Evolutionary conservation across 495 filamentous ascomycete species (phyloP).

Genomic region (Podospora comata): DNA sequence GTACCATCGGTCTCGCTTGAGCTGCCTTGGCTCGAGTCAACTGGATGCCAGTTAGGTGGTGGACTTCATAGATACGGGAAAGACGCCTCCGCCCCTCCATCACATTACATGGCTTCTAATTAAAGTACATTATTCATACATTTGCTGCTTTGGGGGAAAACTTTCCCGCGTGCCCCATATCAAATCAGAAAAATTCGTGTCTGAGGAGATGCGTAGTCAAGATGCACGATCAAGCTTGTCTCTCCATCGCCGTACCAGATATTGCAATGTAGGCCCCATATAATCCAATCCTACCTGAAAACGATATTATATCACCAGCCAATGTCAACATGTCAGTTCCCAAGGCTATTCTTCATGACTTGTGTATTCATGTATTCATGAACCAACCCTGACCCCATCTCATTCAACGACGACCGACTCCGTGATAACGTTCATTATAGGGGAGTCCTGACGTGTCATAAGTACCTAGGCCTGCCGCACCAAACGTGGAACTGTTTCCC

Average conservation of each 20-base stretch:
- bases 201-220: too few relatives aligned
- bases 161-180: too few relatives aligned
- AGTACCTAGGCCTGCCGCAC: conserved; percentile 19
- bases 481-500: conserved; percentile 21
- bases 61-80: neutral
- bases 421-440: conserved; percentile 26
- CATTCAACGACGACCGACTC: conserved; percentile 22
- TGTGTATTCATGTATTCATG: too few relatives aligned
- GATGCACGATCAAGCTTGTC: too few relatives aligned
- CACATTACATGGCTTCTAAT: neutral
- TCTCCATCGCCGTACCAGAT: too few relatives aligned
- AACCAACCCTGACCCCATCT: neutral
- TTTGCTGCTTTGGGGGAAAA: neutral
- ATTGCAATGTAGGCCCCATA: too few relatives aligned
- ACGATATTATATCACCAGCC: too few relatives aligned
- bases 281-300: too few relatives aligned
- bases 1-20: neutral
- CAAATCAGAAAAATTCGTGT: too few relatives aligned
- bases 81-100: neutral
- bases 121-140: neutral
- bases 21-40: neutral
- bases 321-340: too few relatives aligned
- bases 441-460: conserved; percentile 29
- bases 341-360: too few relatives aligned
- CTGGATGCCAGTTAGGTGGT: neutral